Evolutionary conservation across 352 stramenopile genomes (phyloP), one percentile per base, ranked within the genome.

Genomic region (Halophytophthora polymorphica): DNA sequence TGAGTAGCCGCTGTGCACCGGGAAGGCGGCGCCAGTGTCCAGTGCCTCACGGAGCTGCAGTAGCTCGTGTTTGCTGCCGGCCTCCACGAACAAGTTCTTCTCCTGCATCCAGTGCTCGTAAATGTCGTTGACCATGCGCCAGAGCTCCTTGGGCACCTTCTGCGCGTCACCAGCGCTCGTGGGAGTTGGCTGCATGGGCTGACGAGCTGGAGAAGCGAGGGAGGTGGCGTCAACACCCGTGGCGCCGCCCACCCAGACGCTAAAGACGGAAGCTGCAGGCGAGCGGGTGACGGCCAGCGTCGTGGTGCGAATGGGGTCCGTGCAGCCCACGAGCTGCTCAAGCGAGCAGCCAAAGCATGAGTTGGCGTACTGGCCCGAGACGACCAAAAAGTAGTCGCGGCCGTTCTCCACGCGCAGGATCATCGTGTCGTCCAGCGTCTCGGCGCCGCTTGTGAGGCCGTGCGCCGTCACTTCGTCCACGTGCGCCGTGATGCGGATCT

Each of bases 41-140:
- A 99, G 64, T 23, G 92, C 92, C 76, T 98, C 90, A 39, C 90
- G 64, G 2, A 97, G 56, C 10, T 74, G 60, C 5, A 72, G 45
- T 17, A 96, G 60, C 38, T 96, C 84, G 22, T 61, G 45, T 47
- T 88, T 86, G 59, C 63, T 79, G 1, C 77, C 80, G 0, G 73
- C 59, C 45, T 94, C 84, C 7, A 93, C 69, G 49, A 95, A 96
- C 29, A 96, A 34, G 35, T 94, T 91, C 41, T 83, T 87, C 25
- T 89, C 72, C 28, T 82, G 57, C 66, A 94, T 78, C 14, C 55
- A 87, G 45, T 90, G 61, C 38, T 75, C 62, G 39, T 95, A 96
- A 18, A 99, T 86, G 34, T 96, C 94, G 70, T 99, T 97, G 38
- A 99, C 87, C 71, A 99, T 96, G 7, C 95, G 82, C 95, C 95